Evolutionary conservation across 257 asterid genomes (phyloP).

Genomic region (Solanum paucissectum): DNA sequence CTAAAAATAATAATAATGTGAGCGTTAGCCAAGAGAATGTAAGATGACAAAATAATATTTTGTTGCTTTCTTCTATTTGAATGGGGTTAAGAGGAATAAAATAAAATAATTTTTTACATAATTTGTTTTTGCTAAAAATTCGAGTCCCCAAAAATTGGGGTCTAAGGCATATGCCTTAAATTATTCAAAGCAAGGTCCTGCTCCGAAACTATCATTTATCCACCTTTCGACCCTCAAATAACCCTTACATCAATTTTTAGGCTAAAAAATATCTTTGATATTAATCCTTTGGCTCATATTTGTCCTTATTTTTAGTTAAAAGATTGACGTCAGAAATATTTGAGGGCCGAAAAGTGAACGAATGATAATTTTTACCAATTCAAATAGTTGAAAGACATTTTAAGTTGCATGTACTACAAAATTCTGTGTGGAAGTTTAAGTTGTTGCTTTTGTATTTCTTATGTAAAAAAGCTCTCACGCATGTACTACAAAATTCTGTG

Average conservation of each 20-base stretch:
- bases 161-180: not conserved
- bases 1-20: not conserved
- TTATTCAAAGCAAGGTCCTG: not conserved
- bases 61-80: too few relatives aligned
- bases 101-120: not conserved
- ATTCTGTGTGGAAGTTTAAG: not conserved
- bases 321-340: not conserved
- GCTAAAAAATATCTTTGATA: too few relatives aligned
- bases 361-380: too few relatives aligned
- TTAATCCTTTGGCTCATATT: too few relatives aligned
- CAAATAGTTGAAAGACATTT: too few relatives aligned
- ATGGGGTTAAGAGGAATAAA: too few relatives aligned
- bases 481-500: not conserved
- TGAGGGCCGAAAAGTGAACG: not conserved
- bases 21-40: not conserved
- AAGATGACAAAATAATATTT: too few relatives aligned
- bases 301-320: too few relatives aligned
- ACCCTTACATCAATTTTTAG: rapidly evolving
- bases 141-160: not conserved
- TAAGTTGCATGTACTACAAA: not conserved
- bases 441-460: not conserved
- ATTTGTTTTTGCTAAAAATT: not conserved
- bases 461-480: not conserved
- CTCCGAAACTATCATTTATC: not conserved
- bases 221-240: not conserved